A percentile compares a stretch with the other conserved stretches of the same genome.
These are phyloP conservation scores for Plantago coronopus DNA, from an alignment of 305 asterid species.

Conservation along the genomic window DNA sequence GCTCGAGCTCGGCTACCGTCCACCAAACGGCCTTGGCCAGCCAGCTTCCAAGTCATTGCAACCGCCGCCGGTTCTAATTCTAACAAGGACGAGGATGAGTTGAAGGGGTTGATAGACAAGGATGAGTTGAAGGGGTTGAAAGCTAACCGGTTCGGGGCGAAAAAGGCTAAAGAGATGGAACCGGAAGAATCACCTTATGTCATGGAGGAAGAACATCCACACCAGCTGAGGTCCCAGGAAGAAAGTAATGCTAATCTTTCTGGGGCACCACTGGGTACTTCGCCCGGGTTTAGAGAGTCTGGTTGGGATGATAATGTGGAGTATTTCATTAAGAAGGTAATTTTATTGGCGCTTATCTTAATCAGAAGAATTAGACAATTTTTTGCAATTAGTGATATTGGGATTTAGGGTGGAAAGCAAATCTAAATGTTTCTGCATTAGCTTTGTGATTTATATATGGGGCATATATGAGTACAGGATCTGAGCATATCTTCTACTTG, in stretches of 20 bases:
- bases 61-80: slow-evolving; percentile 14
- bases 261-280: slow-evolving; percentile 18
- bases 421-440: too few relatives aligned
- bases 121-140: slow-evolving; percentile 30
- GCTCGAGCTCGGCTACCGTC: slow-evolving; percentile 78
- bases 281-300: slow-evolving; percentile 32
- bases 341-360: background rate
- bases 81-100: slow-evolving; percentile 27
- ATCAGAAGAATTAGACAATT: background rate
- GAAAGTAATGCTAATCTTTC: slow-evolving; percentile 25
- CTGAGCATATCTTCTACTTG: background rate
- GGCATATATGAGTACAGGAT: background rate
- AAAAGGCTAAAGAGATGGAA: slow-evolving; percentile 41
- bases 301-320: slow-evolving; percentile 49
- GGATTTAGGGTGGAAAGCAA: background rate
- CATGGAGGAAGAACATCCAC: slow-evolving; percentile 11
- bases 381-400: slow-evolving; percentile 4
- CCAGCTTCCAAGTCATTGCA: slow-evolving; percentile 33
- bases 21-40: slow-evolving; percentile 46
- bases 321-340: slow-evolving; percentile 66
- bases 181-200: slow-evolving; percentile 48
- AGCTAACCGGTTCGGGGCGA: slow-evolving; percentile 42
- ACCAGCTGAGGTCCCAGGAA: slow-evolving; percentile 15
- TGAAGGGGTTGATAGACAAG: slow-evolving; percentile 29
- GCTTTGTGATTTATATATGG: background rate